Conservation (phyloP, 768 basidiomycete species). For the Tubosaeta brunneosetosa region DNA sequence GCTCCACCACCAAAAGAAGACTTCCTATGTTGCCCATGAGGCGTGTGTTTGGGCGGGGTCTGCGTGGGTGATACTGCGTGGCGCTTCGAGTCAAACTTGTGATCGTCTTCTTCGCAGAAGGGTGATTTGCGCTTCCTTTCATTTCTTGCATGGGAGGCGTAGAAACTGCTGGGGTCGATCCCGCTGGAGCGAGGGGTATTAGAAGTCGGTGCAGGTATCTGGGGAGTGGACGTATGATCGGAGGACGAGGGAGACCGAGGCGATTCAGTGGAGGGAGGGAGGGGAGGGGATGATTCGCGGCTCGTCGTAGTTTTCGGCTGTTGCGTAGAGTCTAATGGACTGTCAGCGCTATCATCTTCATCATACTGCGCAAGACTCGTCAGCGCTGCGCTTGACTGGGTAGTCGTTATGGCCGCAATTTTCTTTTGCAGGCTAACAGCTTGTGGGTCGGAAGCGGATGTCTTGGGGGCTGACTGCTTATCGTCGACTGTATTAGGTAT, state of each 20-base stretch:
- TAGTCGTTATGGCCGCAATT: constrained; percentile 38
- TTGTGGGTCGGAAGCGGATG: constrained; percentile 43
- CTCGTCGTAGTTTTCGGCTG: constrained; percentile 18
- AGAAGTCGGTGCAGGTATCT: constrained; percentile 17
- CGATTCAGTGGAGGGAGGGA: constrained; percentile 32
- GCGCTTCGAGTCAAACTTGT: constrained; percentile 16
- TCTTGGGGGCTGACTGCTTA: constrained; percentile 14
- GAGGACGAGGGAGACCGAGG: constrained; percentile 29
- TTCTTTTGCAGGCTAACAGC: constrained; percentile 49
- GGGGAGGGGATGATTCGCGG: constrained; percentile 26
- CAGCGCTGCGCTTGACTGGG: constrained; percentile 32
- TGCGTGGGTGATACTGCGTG: constrained; percentile 18
- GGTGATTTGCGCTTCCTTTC: constrained; percentile 41
- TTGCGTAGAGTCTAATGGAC: constrained; percentile 13
- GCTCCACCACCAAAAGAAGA: constrained; percentile 29
- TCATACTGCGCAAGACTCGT: constrained; percentile 37
- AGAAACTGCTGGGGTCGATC: constrained; percentile 37
- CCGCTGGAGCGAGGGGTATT: constrained; percentile 19
- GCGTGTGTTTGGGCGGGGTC: constrained; percentile 18
- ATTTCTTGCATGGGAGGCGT: constrained; percentile 27
- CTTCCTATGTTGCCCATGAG: constrained; percentile 22
- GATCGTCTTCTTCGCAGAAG: constrained; percentile 28
- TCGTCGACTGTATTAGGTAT: constrained; percentile 19
- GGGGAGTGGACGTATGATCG: constrained; percentile 21
- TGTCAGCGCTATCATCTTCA: constrained; percentile 37